These are phyloP conservation scores for Pichia eremophila DNA, from an alignment of 805 yeast species.

Conservation along the genomic window DNA sequence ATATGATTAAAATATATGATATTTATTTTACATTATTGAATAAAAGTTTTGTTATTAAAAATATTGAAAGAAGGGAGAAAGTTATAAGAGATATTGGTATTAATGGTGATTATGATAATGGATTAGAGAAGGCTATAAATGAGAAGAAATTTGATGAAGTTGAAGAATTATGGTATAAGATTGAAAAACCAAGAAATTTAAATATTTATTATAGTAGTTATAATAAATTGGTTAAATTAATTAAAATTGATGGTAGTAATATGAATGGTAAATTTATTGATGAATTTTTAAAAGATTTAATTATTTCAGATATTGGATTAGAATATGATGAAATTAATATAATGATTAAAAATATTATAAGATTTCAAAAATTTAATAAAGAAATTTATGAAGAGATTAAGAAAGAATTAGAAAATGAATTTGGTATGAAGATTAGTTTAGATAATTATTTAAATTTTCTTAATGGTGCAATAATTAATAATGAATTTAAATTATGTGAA, in stretches of 20 bases:
- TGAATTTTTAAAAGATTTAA: slow-evolving; percentile 4
- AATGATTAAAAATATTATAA: background rate
- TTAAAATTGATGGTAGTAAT: background rate
- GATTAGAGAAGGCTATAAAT: background rate
- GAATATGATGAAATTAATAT: background rate
- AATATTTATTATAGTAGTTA: slow-evolving; percentile 1
- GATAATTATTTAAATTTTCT: slow-evolving; percentile 13
- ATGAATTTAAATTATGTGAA: slow-evolving; percentile 12
- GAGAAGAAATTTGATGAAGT: background rate
- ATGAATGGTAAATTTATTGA: background rate
- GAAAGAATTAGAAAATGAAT: background rate
- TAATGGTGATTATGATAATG: background rate
- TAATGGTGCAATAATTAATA: slow-evolving; percentile 10
- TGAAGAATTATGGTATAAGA: slow-evolving; percentile 3
- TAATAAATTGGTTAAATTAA: background rate
- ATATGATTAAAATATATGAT: slow-evolving; percentile 3
- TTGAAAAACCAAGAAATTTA: slow-evolving; percentile 4
- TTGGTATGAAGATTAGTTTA: slow-evolving; percentile 5
- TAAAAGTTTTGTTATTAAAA: background rate
- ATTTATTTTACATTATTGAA: slow-evolving; percentile 1
- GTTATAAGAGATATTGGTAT: background rate
- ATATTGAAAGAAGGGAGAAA: background rate
- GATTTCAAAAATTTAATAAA: background rate
- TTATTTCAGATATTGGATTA: background rate
- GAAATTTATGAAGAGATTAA: background rate